phyloP scores from a whole-genome alignment of 163 green algal species.

The Smithsoniella earleae region DNA sequence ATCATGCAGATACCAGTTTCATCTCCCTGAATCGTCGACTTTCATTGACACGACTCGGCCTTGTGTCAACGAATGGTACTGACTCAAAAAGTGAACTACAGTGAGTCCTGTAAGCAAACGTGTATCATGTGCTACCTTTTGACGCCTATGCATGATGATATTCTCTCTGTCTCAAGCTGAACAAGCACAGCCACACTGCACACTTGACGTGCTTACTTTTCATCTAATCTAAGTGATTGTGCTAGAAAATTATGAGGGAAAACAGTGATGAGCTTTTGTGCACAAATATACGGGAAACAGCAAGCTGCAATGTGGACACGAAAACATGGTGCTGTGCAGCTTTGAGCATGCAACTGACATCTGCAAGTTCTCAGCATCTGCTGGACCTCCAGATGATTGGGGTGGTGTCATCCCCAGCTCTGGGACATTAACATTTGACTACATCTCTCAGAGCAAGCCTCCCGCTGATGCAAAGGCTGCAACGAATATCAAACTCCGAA shows the following conservation, averaged over 20 bases:
- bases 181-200: background rate
- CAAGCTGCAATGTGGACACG: background rate
- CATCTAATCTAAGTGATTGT: too few species aligned
- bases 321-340: background rate
- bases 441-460: background rate
- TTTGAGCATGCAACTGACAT: slow-evolving; percentile 1
- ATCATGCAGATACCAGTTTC: too few species aligned
- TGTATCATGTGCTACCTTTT: too few species aligned
- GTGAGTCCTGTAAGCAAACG: too few species aligned
- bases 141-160: too few species aligned
- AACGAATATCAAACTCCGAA: background rate
- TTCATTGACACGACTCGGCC: too few species aligned
- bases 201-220: background rate
- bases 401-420: background rate
- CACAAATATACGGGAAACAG: background rate
- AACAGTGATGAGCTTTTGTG: background rate
- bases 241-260: background rate
- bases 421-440: slow-evolving; percentile 20
- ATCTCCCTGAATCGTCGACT: too few species aligned
- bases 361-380: background rate
- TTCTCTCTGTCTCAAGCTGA: background rate
- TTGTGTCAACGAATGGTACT: too few species aligned
- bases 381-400: slow-evolving; percentile 18
- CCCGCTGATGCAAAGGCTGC: background rate
- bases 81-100: too few species aligned